phyloP scores from a whole-genome alignment of 73 alveolate species.

The Symbiodinium natans region DNA sequence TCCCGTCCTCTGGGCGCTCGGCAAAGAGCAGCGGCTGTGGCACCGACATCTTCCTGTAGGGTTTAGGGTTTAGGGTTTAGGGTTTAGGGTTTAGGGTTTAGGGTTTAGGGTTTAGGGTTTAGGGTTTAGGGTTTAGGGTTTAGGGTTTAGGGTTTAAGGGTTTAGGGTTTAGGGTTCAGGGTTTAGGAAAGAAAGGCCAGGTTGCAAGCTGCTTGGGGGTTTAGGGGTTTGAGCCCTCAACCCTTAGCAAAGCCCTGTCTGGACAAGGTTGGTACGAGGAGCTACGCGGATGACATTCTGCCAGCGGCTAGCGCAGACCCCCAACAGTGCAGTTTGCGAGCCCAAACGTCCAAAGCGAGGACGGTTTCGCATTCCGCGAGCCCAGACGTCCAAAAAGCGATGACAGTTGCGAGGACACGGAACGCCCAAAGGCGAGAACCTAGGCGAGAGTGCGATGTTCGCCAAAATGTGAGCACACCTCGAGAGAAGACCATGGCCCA shows the following conservation, averaged over 20 bases:
- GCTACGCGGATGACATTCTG: not conserved
- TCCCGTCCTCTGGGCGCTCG: not conserved
- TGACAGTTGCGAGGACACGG: too few species aligned
- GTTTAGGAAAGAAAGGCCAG: not conserved
- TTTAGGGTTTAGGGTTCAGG: not conserved
- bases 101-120: not conserved
- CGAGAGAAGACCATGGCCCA: too few species aligned
- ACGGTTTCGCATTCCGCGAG: too few species aligned
- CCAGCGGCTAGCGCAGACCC: too few species aligned
- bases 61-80: not conserved
- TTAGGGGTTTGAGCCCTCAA: too few species aligned
- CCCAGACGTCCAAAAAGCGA: too few species aligned
- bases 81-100: not conserved
- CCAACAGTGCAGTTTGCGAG: too few species aligned
- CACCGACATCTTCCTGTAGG: not conserved
- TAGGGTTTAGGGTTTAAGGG: not conserved
- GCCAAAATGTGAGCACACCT: too few species aligned
- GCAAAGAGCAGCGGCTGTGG: constrained; percentile 6
- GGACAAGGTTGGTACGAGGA: not conserved
- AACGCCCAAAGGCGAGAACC: too few species aligned
- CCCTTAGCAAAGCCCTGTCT: not conserved
- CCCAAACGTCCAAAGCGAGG: too few species aligned
- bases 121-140: not conserved
- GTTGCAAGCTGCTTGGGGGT: too few species aligned
- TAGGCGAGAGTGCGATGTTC: too few species aligned